Conservation (phyloP, 2,329 filamentous ascomycete species). For the Pseudogymnoascus sp. region DNA sequence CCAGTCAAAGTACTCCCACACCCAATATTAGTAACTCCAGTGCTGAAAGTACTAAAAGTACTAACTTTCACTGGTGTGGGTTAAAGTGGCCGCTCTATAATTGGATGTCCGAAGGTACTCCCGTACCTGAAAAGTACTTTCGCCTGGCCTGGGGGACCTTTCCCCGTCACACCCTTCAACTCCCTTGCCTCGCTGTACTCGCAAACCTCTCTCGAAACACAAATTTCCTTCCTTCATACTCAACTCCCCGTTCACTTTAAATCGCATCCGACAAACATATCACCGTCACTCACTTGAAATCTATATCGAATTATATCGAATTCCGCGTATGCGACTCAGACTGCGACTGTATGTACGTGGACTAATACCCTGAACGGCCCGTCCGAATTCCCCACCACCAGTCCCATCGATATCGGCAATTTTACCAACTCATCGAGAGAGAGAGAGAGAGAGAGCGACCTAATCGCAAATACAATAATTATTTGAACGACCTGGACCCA, state of each 20-base stretch:
- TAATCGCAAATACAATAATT: background rate
- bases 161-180: background rate
- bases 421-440: background rate
- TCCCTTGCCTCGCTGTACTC: background rate
- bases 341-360: background rate
- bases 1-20: no score
- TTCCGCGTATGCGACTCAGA: background rate
- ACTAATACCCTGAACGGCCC: background rate
- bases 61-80: background rate
- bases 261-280: background rate
- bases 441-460: background rate
- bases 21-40: background rate
- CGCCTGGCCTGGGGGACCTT: background rate
- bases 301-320: background rate
- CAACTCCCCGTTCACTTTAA: background rate
- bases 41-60: background rate
- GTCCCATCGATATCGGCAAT: slow-evolving; percentile 4
- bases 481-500: background rate
- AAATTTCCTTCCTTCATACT: slow-evolving; percentile 1
- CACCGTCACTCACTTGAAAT: background rate
- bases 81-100: slow-evolving; percentile 1
- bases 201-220: background rate
- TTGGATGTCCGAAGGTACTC: background rate
- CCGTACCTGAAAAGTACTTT: background rate
- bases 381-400: slow-evolving; percentile 5